Evolutionary conservation across 768 basidiomycete genomes (phyloP), one percentile per base, ranked within the genome.

Genomic region (Sporobolomyces phaffii): DNA sequence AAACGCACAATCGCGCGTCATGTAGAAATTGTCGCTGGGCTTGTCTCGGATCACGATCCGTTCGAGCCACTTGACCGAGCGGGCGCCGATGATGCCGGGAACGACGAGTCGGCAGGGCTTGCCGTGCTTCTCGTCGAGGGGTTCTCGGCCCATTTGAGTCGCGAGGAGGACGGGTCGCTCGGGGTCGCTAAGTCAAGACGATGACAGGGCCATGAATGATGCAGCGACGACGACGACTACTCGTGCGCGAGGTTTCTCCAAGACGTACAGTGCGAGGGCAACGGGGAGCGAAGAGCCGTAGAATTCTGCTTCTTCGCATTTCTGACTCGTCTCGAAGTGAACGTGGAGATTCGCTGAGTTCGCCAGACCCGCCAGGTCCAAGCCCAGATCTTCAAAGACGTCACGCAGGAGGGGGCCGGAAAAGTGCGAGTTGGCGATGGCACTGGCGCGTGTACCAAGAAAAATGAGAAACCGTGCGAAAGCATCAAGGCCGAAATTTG

Each of bases 11-110:
- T 64, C 59, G 22, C 52, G 26, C 31, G 47, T 34, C 43, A 50
- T 49, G 36, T 64, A 61, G 33, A 69, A 64, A 34, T 36, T 29
- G 17, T 61, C 53, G 48, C 52, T 44, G 1, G 36, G 44, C 31
- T 44, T n/a, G 14, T 64, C 36, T 2, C 63, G 26, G 24, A 87
- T 73, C 31, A 80, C 77, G 72, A 87, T 84, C 1, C 79, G 83
- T 72, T 86, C 84, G 0, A 87, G 79, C 87, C 87, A 88, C 79
- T 88, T 87, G 11, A 87, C 86, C 85, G 86, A 87, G 15, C 87
- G 83, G 34, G 85, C 87, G 9, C 87, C 87, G 20, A 83, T 79
- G 71, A 81, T 83, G 5, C 87, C 87, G 0, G 87, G 87, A 1
- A 84, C 84, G 44, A 66, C 64, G 10, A 74, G 49, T 3, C 73